Evolutionary conservation across 306 rosid genomes (phyloP), one percentile per base, ranked within the genome.

Genomic region (Begonia peltatifolia): DNA sequence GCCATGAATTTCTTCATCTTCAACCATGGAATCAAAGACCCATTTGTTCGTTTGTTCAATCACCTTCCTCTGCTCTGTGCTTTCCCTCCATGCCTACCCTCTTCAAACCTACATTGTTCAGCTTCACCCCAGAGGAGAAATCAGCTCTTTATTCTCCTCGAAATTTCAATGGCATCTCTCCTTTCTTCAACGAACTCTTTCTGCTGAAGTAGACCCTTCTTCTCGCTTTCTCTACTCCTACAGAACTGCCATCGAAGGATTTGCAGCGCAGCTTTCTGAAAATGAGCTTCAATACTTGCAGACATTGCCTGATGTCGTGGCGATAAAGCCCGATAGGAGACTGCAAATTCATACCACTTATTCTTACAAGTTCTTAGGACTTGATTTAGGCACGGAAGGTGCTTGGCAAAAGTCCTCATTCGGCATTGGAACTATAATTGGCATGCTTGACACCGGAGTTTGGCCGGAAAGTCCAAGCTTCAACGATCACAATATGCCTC

Each of bases 391-490:
- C 0, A 75, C 63, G 59, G 73, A 66, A 53, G 63, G 78, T 30
- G 73, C 80, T 61, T 82, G 93, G 95, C 63, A 68, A 22, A 86
- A 78, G 44, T 79, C 95, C 0, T 65, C 76, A 10, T 75, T 82
- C 35, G 97, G 95, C 7, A 68, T 66, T 1, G 89, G 97, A 52
- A 67, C 81, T 14, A 84, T 89, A 50, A 78, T 89, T 51, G 97
- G 97, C 0, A 76, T 89, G 38, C 93, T 89, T 50, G 97, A 89
- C 23, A 89, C 95, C 1, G 95, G 97, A 56, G 87, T 89, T 49
- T 84, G 95, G 95, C 97, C 95, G 0, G 97, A 84, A 66, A 77
- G 84, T 74, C 95, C 95, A 2, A 84, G 96, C 78, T 84, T 84
- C 63, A 35, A 61, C 20, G 96, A 88, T 52, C 65, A 47, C 10